These are phyloP conservation scores for Camellia oleifera DNA, from an alignment of 179 eudicot genomes.

Conservation along the genomic window DNA sequence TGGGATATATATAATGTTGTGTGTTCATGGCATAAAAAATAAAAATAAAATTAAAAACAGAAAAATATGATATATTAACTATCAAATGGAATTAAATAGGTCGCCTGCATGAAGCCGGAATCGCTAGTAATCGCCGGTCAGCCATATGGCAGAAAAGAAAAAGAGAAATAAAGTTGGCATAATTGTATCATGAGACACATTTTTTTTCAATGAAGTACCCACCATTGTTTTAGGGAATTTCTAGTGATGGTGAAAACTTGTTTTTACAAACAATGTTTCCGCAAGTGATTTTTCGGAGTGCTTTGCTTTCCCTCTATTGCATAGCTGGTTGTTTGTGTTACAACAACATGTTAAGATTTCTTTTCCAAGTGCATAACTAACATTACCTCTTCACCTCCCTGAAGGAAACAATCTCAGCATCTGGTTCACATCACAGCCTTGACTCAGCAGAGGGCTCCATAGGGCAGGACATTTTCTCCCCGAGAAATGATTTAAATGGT, in stretches of 20 bases:
- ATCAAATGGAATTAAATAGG: background rate
- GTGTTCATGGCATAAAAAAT: background rate
- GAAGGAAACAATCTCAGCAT: slow-evolving; percentile 63
- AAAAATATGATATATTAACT: background rate
- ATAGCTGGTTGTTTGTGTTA: background rate
- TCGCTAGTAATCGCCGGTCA: too few relatives aligned
- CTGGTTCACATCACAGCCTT: slow-evolving; percentile 51
- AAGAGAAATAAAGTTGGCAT: background rate
- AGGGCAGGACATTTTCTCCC: slow-evolving; percentile 33
- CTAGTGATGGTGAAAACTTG: background rate
- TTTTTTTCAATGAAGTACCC: background rate
- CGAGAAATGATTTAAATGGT: slow-evolving; percentile 30
- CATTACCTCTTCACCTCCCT: slow-evolving; percentile 16
- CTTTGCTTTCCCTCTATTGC: background rate
- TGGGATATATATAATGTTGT: background rate
- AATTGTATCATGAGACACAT: background rate
- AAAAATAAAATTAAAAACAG: background rate
- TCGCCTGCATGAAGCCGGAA: too few relatives aligned
- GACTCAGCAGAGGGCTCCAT: slow-evolving; percentile 50
- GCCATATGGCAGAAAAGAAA: too few relatives aligned
- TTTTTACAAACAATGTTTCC: background rate
- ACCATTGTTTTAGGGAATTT: background rate
- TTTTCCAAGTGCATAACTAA: slow-evolving; percentile 11
- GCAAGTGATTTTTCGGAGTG: background rate
- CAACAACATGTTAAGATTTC: slow-evolving; percentile 4